Conservation (phyloP, 2,329 filamentous ascomycete genomes). For the Macrophomina pseudophaseolina region DNA sequence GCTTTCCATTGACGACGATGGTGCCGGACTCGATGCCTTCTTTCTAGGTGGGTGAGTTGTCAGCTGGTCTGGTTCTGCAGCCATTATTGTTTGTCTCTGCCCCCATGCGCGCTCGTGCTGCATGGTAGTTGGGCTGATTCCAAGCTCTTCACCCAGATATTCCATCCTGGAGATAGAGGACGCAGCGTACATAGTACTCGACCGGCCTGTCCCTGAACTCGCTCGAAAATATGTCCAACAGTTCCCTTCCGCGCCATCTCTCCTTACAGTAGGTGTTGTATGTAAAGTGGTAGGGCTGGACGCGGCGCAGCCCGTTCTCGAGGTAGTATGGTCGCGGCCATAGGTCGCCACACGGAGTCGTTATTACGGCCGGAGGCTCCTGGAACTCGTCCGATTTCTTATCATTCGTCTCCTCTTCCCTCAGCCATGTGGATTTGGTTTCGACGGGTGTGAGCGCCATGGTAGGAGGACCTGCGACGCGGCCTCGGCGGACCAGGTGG, state of each 20-base stretch:
- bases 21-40: conserved; percentile 79
- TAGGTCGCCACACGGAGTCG: conserved; percentile 61
- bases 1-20: conserved; percentile 80
- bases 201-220: conserved; percentile 89
- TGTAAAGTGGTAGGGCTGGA: conserved; percentile 87
- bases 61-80: not conserved
- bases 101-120: not conserved
- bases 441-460: conserved; percentile 51
- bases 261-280: conserved; percentile 96
- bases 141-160: not conserved
- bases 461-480: conserved; percentile 40
- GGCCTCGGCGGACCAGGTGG: conserved; percentile 57
- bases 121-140: not conserved
- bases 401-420: conserved; percentile 26
- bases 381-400: conserved; percentile 40
- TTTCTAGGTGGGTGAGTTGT: conserved; percentile 33
- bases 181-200: conserved; percentile 76
- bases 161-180: not conserved
- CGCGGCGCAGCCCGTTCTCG: conserved; percentile 80
- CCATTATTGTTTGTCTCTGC: not conserved
- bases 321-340: conserved; percentile 78
- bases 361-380: conserved; percentile 55
- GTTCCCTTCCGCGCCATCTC: conserved; percentile 80
- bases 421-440: conserved; percentile 30
- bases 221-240: conserved; percentile 86